Evolutionary conservation across 2,329 filamentous ascomycete species (phyloP), one percentile per base, ranked within the genome.

Genomic region (Cladophialophora yegresii): DNA sequence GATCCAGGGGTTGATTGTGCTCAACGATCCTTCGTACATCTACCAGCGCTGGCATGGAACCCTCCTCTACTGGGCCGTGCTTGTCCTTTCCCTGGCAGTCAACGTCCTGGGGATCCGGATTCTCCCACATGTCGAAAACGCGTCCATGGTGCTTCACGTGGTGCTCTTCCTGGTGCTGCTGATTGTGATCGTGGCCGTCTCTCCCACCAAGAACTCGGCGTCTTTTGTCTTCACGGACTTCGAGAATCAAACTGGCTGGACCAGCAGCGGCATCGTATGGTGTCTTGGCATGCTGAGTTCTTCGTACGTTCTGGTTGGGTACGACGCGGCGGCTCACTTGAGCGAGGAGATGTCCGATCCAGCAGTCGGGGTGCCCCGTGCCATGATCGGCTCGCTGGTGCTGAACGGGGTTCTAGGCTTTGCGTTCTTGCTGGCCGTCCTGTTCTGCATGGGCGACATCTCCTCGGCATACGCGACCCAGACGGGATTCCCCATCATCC

Each of bases 401-500:
- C 70, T 80, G 43, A 83, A 83, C 56, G 81, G 80, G 0, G 55
- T 82, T 0, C 76, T 83, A 54, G 81, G 80, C 2, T 72, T 83
- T 1, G 72, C 73, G 2, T 82, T 77, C 65, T 74, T 73, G 33
- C 73, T 81, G 58, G 71, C 81, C 5, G 70, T 83, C 0, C 72
- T 83, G 1, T 84, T 78, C 70, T 78, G 75, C 0, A 75, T 80
- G 0, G 78, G 79, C 0, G 71, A 76, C 22, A 72, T 82, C 0
- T 71, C 78, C 0, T 68, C 71, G 0, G 70, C 82, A 2, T 72
- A 82, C 1, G 54, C 72, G 0, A 79, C 78, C 0, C 73, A 75
- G 0, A 80, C 77, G 0, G 80, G 80, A 0, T 80, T 79, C 12
- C 78, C 78, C 0, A 79, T 79, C 54, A 79, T 81, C 69, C 77